phyloP scores from a whole-genome alignment of 2,329 filamentous ascomycete species.

The Claviceps sp. region DNA sequence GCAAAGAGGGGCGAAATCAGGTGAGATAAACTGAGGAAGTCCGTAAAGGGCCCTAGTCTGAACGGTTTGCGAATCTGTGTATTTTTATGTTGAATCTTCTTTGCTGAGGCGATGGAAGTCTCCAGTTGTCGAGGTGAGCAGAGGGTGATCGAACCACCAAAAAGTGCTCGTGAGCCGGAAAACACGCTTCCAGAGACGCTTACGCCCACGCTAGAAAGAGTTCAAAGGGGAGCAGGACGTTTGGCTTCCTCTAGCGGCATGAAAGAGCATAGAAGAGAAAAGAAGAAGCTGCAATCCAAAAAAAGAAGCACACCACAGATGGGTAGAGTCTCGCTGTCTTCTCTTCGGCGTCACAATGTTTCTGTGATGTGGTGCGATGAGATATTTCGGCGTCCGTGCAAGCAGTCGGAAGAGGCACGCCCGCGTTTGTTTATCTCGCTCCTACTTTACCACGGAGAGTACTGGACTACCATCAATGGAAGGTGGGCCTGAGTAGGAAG shows the following conservation, averaged over 20 bases:
- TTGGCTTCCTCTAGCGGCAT: background rate
- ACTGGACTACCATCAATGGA: no score
- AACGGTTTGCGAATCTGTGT: background rate
- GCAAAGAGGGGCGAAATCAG: background rate
- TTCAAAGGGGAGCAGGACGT: background rate
- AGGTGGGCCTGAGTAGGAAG: no score
- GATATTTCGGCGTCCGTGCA: no score
- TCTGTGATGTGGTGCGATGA: background rate
- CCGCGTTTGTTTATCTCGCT: no score
- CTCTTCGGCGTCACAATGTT: background rate
- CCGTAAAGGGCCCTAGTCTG: background rate
- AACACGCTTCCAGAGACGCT: background rate
- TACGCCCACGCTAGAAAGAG: background rate
- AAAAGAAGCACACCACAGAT: background rate
- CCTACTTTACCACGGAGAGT: no score
- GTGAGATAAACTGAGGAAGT: no score
- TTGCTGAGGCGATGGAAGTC: no score
- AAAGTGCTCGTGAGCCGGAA: background rate
- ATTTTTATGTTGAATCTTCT: background rate
- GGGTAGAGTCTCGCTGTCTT: background rate
- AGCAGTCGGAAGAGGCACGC: no score
- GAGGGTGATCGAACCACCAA: background rate
- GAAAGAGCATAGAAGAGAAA: background rate
- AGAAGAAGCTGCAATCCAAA: slow-evolving; percentile 4
- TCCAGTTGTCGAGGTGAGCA: background rate